Percentiles rank a stretch among this genome's conserved stretches.
Evolutionary conservation across 148 eudicot genomes (phyloP).

Genomic region (Talinum fruticosum): DNA sequence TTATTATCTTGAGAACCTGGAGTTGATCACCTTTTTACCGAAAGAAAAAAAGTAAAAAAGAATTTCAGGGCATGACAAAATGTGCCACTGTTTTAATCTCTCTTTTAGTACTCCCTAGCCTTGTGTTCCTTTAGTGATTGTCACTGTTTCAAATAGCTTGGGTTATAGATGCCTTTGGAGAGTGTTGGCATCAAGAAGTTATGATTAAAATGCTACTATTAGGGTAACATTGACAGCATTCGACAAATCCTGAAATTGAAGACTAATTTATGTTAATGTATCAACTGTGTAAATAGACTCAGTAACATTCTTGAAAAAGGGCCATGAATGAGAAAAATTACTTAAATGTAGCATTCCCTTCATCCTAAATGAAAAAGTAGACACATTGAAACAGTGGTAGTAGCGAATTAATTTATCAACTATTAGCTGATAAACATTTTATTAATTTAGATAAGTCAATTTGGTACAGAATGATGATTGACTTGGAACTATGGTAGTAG

Average conservation of each 20-base stretch:
- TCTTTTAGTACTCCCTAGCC: background rate
- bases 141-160: background rate
- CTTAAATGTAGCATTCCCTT: background rate
- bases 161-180: background rate
- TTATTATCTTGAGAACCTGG: background rate
- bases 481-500: background rate
- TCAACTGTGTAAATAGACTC: background rate
- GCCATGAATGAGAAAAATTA: background rate
- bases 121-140: background rate
- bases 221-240: background rate
- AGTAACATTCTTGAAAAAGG: background rate
- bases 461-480: background rate
- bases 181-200: background rate
- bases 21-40: background rate
- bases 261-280: background rate
- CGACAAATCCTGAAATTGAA: background rate
- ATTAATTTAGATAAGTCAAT: no score
- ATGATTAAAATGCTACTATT: background rate
- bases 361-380: background rate
- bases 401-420: background rate
- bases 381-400: no score
- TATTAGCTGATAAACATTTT: background rate
- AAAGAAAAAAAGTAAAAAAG: background rate
- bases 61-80: background rate
- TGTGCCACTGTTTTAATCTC: background rate